Conservation (phyloP, 345 rosid genomes). For the Aurinia saxatilis region DNA sequence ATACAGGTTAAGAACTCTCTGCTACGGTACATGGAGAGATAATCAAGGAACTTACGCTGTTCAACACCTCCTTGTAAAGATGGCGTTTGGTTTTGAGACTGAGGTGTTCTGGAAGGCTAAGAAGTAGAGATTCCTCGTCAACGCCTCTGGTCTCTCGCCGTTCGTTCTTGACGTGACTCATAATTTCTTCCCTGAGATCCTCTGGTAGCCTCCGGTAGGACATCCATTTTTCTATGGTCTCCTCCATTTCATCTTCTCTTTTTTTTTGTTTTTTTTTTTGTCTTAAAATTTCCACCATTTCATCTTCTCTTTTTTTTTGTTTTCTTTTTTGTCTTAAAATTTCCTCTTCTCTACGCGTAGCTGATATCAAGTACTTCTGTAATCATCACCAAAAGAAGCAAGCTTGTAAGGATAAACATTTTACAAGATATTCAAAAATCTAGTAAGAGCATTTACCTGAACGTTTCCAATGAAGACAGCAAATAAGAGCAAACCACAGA, state of each 20-base stretch:
- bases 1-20: too few species aligned
- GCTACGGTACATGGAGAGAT: too few species aligned
- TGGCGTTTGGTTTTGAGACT: slow-evolving; percentile 13
- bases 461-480: slow-evolving; percentile 39
- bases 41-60: background rate
- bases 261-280: too few species aligned
- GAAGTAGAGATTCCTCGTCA: slow-evolving; percentile 17
- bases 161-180: slow-evolving; percentile 1
- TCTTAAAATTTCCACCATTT: too few species aligned
- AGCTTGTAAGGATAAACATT: background rate
- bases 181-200: slow-evolving; percentile 1
- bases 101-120: slow-evolving; percentile 13
- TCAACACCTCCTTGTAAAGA: background rate
- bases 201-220: slow-evolving; percentile 10
- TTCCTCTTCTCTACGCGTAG: slow-evolving; percentile 19
- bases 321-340: too few species aligned
- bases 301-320: slow-evolving; percentile 17
- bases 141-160: slow-evolving; percentile 22
- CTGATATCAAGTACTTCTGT: slow-evolving; percentile 21
- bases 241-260: slow-evolving; percentile 25
- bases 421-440: background rate
- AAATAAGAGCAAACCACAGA: slow-evolving; percentile 40
- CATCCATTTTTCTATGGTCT: slow-evolving; percentile 26
- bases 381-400: background rate
- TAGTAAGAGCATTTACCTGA: slow-evolving; percentile 39